Evolutionary conservation across 2,329 filamentous ascomycete species (phyloP).

Genomic region (Lachnellula suecica): DNA sequence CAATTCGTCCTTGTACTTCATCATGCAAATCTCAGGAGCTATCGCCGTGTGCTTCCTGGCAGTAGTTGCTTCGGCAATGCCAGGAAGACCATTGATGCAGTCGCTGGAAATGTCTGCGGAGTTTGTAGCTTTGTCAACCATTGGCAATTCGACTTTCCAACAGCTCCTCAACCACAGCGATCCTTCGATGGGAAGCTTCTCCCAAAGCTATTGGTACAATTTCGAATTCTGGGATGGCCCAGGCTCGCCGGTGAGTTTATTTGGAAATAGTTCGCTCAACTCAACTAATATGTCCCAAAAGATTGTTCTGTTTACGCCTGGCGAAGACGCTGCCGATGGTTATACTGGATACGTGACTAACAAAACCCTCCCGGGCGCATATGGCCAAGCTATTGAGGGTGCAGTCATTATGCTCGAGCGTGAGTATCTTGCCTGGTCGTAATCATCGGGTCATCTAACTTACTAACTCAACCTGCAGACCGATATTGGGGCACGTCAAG

Average conservation of each 20-base stretch:
- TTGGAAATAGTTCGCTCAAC: not conserved
- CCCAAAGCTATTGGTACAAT: conserved; percentile 51
- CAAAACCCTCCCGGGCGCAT: conserved; percentile 43
- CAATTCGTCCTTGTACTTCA: too few species aligned
- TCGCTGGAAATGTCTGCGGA: not conserved
- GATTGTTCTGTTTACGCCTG: conserved; percentile 48
- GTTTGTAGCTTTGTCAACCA: not conserved
- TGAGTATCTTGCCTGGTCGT: too few species aligned
- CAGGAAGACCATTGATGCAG: not conserved
- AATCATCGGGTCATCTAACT: too few species aligned
- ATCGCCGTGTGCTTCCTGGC: too few species aligned
- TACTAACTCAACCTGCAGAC: too few species aligned
- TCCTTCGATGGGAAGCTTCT: conserved; percentile 50
- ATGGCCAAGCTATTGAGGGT: conserved; percentile 48
- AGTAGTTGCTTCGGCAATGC: too few species aligned
- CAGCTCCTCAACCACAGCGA: conserved; percentile 57
- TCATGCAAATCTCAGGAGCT: too few species aligned
- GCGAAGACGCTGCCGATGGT: conserved; percentile 44
- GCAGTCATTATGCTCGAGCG: conserved; percentile 53
- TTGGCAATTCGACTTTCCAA: conserved; percentile 38
- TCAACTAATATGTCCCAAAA: conserved; percentile 35
- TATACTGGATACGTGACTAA: conserved; percentile 49
- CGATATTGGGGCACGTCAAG: conserved; percentile 55
- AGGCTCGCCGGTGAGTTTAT: conserved; percentile 45
- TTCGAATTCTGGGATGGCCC: conserved; percentile 49